phyloP scores from a whole-genome alignment of 2,329 filamentous ascomycete species.

The Septoria linicola region DNA sequence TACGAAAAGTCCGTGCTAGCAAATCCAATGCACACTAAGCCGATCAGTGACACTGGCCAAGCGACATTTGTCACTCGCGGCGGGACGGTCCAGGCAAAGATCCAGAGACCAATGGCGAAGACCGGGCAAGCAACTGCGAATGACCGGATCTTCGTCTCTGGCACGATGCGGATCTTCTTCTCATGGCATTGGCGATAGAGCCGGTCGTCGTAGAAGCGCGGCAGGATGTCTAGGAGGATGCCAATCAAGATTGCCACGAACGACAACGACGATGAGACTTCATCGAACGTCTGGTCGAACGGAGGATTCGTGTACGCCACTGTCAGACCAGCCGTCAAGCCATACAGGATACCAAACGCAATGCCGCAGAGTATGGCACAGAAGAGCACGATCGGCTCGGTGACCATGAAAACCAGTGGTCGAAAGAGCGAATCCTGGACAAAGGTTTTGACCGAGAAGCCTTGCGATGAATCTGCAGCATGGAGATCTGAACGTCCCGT shows the following conservation, averaged over 20 bases:
- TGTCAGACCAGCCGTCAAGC: conserved; percentile 26
- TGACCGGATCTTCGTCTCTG: conserved; percentile 41
- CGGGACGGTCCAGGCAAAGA: conserved; percentile 33
- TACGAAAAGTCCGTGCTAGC: conserved; percentile 28
- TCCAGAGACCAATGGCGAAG: conserved; percentile 31
- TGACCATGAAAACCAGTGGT: conserved; percentile 45
- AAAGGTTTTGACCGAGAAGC: conserved; percentile 35
- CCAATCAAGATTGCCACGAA: conserved; percentile 45
- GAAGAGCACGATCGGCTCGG: conserved; percentile 50
- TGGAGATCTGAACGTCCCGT: conserved; percentile 28
- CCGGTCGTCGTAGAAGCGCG: conserved; percentile 27
- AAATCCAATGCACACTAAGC: conserved; percentile 30
- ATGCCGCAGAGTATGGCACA: conserved; percentile 35
- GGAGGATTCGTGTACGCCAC: conserved; percentile 27
- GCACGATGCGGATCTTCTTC: conserved; percentile 45
- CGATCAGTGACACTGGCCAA: conserved; percentile 30
- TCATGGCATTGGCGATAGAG: conserved; percentile 12
- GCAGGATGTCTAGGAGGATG: conserved; percentile 33
- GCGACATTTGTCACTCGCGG: conserved; percentile 19
- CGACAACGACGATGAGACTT: conserved; percentile 43
- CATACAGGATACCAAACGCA: conserved; percentile 26
- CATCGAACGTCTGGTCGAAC: conserved; percentile 37
- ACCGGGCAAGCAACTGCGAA: conserved; percentile 22
- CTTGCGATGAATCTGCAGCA: conserved; percentile 1
- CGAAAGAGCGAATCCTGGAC: conserved; percentile 42